A percentile compares a stretch with the other conserved stretches of the same genome.
phyloP scores from a whole-genome alignment of 2,329 filamentous ascomycete species.

The Monilinia laxa region DNA sequence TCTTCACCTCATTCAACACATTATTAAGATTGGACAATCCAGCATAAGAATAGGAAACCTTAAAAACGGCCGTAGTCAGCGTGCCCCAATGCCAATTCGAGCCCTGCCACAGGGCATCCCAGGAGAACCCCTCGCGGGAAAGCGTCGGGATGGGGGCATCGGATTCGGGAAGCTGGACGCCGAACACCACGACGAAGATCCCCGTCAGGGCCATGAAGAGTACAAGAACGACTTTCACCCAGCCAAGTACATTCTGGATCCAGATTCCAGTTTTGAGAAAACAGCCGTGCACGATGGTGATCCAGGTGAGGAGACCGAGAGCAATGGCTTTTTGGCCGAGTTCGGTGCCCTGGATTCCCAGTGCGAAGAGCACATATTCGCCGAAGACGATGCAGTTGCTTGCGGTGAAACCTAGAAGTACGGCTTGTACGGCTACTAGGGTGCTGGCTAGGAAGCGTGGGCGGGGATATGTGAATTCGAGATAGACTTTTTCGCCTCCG shows the following conservation, averaged over 20 bases:
- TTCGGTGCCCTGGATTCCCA: constrained; percentile 44
- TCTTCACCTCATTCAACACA: constrained; percentile 57
- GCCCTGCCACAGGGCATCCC: constrained; percentile 59
- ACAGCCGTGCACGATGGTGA: constrained; percentile 60
- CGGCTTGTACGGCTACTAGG: constrained; percentile 51
- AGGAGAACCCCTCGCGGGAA: constrained; percentile 36
- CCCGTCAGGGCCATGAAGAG: constrained; percentile 61
- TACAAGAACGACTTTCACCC: constrained; percentile 61
- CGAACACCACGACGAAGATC: constrained; percentile 56
- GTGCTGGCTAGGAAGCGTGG: constrained; percentile 55
- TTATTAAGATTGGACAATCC: constrained; percentile 56
- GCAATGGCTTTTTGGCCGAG: constrained; percentile 49
- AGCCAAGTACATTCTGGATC: constrained; percentile 62
- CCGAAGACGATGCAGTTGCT: constrained; percentile 54
- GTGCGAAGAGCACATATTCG: constrained; percentile 51
- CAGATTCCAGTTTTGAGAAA: constrained; percentile 57
- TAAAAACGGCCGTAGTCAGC: constrained; percentile 56
- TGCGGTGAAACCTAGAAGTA: constrained; percentile 52
- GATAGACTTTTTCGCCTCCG: constrained; percentile 54
- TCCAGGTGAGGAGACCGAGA: constrained; percentile 52
- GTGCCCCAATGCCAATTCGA: constrained; percentile 69
- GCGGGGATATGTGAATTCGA: constrained; percentile 52
- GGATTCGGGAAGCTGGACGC: constrained; percentile 33
- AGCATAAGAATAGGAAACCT: constrained; percentile 56
- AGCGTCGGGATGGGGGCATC: constrained; percentile 26